Evolutionary conservation across 495 filamentous ascomycete genomes (phyloP).

Genomic region (Pseudomonodictys pantanalensis): DNA sequence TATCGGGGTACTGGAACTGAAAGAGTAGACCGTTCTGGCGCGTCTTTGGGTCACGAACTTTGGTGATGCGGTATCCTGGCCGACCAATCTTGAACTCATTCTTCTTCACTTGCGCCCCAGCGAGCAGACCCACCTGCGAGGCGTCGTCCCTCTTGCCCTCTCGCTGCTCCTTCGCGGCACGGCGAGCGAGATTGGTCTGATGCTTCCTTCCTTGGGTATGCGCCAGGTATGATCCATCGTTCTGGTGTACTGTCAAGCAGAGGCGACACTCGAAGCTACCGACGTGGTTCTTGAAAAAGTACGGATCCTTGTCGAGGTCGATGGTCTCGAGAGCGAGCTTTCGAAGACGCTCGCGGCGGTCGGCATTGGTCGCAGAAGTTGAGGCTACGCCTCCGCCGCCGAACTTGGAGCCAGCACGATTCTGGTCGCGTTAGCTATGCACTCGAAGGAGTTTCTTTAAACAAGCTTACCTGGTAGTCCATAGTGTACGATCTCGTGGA

Average conservation of each 20-base stretch:
- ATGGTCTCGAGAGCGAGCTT: constrained; percentile 98
- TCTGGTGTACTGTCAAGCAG: constrained; percentile 98
- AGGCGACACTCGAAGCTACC: constrained; percentile 97
- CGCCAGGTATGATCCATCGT: constrained; percentile 98
- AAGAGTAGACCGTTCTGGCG: constrained; percentile 87
- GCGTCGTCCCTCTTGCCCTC: constrained; percentile 69
- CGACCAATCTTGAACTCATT: constrained; percentile 97
- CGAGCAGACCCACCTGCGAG: constrained; percentile 64
- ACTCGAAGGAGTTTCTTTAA: neutral
- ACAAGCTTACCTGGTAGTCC: constrained; percentile 57
- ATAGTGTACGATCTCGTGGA: constrained; percentile 40
- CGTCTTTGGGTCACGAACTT: constrained; percentile 85
- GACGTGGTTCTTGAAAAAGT: constrained; percentile 99
- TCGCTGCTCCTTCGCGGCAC: constrained; percentile 89
- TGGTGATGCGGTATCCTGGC: constrained; percentile 97
- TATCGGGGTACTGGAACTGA: constrained; percentile 94
- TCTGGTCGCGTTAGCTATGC: constrained; percentile 51
- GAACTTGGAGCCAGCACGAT: constrained; percentile 96
- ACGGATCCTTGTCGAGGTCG: constrained; percentile 98
- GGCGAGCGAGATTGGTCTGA: constrained; percentile 96
- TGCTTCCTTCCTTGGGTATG: constrained; percentile 99
- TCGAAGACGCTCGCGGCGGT: constrained; percentile 93
- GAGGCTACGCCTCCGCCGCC: constrained; percentile 96
- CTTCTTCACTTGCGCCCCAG: constrained; percentile 58
- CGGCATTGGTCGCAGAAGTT: constrained; percentile 87